Conservation (phyloP, 495 filamentous ascomycete genomes). For the Tuber calosporum region DNA sequence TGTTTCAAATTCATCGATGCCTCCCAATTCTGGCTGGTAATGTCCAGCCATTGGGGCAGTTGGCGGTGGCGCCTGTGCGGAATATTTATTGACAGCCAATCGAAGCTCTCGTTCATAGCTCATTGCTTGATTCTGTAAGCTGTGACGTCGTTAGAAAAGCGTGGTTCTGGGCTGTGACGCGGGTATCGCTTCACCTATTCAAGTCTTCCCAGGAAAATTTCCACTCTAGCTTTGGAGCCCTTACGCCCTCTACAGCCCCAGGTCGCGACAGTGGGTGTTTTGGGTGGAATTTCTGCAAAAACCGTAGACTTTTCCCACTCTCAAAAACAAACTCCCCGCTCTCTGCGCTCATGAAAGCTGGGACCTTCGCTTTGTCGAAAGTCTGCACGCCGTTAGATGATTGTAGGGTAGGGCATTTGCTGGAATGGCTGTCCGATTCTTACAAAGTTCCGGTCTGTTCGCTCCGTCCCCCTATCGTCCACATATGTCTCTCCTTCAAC, state of each 20-base stretch:
- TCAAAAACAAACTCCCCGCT: constrained; percentile 64
- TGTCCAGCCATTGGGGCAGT: constrained; percentile 3
- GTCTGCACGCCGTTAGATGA: constrained; percentile 7
- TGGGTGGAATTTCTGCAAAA: constrained; percentile 66
- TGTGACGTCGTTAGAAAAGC: constrained; percentile 7
- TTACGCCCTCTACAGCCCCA: constrained; percentile 45
- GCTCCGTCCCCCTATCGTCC: constrained; percentile 51
- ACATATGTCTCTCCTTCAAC: constrained; percentile 53
- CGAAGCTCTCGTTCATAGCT: constrained; percentile 31
- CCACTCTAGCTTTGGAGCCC: constrained; percentile 59
- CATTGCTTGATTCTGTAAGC: constrained; percentile 36
- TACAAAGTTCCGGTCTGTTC: constrained; percentile 52
- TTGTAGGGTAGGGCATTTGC: too few species aligned
- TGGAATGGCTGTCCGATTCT: not conserved
- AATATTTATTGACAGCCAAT: constrained; percentile 18
- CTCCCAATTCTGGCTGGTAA: constrained; percentile 12
- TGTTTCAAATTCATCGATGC: constrained; percentile 43
- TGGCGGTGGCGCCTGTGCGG: not conserved
- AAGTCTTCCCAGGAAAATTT: constrained; percentile 71
- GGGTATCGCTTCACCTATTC: constrained; percentile 41
- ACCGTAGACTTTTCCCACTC: constrained; percentile 65
- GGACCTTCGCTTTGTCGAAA: constrained; percentile 56
- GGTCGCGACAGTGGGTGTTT: constrained; percentile 62
- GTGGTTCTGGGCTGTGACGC: not conserved
- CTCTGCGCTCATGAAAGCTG: constrained; percentile 59